phyloP scores from a whole-genome alignment of 768 basidiomycete genomes.

The Leccinum imitatum region DNA sequence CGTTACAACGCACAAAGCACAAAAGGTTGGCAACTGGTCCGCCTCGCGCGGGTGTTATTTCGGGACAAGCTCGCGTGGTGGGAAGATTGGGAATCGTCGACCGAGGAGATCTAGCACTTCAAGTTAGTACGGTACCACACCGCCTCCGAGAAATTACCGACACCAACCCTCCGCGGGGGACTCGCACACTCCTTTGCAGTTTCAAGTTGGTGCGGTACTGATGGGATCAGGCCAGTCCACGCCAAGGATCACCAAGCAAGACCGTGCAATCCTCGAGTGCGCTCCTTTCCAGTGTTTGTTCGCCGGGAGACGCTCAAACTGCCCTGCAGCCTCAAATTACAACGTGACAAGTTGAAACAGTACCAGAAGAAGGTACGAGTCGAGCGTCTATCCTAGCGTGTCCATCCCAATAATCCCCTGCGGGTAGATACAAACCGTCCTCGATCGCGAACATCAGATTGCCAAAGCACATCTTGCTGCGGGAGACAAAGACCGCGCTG shows the following conservation, averaged over 20 bases:
- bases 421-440: conserved; percentile 75
- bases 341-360: conserved; percentile 92
- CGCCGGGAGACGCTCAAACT: conserved; percentile 20
- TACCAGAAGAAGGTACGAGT: conserved; percentile 86
- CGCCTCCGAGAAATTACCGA: background rate
- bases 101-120: background rate
- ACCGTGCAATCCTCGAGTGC: conserved; percentile 94
- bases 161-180: conserved; percentile 2
- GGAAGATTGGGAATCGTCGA: conserved; percentile 7
- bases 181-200: background rate
- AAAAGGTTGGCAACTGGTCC: conserved; percentile 3
- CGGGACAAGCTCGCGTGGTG: conserved; percentile 12
- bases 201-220: conserved; percentile 2
- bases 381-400: background rate
- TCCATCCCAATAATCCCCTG: background rate
- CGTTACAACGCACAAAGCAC: conserved; percentile 9
- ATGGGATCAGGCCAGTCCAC: conserved; percentile 76
- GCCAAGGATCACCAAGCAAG: conserved; percentile 90
- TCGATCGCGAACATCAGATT: conserved; percentile 87
- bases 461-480: conserved; percentile 78
- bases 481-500: conserved; percentile 85
- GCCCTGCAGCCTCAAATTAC: conserved; percentile 78
- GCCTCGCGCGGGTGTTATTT: conserved; percentile 8
- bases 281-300: conserved; percentile 34
- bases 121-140: background rate